Evolutionary conservation across 371 early-diverging fungal species (phyloP), one percentile per base, ranked within the genome.

Genomic region (Nematocida sp.): DNA sequence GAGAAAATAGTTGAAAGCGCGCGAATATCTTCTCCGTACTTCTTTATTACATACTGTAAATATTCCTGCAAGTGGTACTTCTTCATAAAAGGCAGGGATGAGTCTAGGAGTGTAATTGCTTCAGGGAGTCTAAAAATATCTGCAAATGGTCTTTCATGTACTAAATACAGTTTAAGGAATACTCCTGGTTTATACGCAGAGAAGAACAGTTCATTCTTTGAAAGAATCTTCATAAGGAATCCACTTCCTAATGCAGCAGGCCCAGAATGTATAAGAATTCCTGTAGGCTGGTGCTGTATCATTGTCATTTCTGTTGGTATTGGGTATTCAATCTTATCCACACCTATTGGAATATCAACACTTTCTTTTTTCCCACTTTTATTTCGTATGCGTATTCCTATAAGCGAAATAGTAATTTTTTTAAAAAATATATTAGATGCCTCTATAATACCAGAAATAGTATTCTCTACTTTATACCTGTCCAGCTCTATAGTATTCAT

Each of bases 341-440:
- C 4, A n/a, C 52, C 40, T 15, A 78, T 57, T 25, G 47, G 9
- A 3, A 56, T 52, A 11, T 70, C 71, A 13, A 78, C 47, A 20
- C 71, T 55, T 13, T 70, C 56, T 47, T 78, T 78, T 55, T 78
- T 78, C 0, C 71, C 71, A 0, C 52, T 46, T 44, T 78, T 66
- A 57, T 78, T 78, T 44, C 45, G 52, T 20, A 78, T 42, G 13
- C 61, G 54, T 9, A 78, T 67, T 6, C 71, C 80, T 9, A 13
- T 45, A 9, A 78, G 80, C 4, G 44, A 45, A 46, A 60, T 50
- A 18, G 4, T 67, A 6, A 25, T 15, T 33, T 1, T 33, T 13
- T 46, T 58, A 42, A 78, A 67, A 42, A 60, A 67, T 3, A 39
- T 55, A 61, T 67, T 44, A 33, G 62, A 62, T 6, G 62, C 62